Base-by-base conservation (phyloP, 1,139 yeast species). In the Arxiozyma slooffiae region DNA sequence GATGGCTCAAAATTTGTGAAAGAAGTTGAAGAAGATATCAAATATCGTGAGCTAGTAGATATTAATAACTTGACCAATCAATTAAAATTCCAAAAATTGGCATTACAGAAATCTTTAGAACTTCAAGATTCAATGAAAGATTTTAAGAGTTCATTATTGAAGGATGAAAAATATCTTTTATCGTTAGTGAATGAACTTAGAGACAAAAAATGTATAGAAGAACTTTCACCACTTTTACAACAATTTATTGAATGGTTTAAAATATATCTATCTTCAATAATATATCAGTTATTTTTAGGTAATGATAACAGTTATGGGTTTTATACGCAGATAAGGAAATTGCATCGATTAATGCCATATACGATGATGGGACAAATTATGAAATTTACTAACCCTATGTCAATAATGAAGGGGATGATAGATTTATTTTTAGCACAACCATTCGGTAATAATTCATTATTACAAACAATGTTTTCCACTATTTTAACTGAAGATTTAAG, bases 371-470 rank as follows among this genome's bases (percentile, higher is more conserved):
- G 82, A 48, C 87, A 87, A 18, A 82, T 90, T 36, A 68, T 90
- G 57, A 76, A 80, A 59, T 81, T 82, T 56, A 86, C 97, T 1
- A 90, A 90, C 62, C 97, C 97, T 3, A 80, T 88, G 68, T 79
- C 85, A 48, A 81, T 90, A 40, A 79, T 87, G 70, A 84, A 89
- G 52, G 80, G 85, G 24, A 70, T 90, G 60, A 75, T 89, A 36
- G 96, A 88, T 61, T 65, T 90, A 52, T 79, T 90, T 55, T 77
- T 90, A 67, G 85, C 89, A 21, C 88, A 84, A 59, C 82, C 95
- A 37, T 80, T 82, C 53, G 87, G 86, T 11, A 77, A 80, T 42
- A 78, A 78, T 53, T 80, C 95, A 1, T 68, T 90, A 26, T 71
- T 92, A 48, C 88, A 82, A 53, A 77, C 81, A 56, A 76, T 88